Percentiles rank a stretch among this genome's conserved stretches.
Evolutionary conservation across 371 early-diverging fungal genomes (phyloP).

Genomic region (Lichtheimia corymbifera): DNA sequence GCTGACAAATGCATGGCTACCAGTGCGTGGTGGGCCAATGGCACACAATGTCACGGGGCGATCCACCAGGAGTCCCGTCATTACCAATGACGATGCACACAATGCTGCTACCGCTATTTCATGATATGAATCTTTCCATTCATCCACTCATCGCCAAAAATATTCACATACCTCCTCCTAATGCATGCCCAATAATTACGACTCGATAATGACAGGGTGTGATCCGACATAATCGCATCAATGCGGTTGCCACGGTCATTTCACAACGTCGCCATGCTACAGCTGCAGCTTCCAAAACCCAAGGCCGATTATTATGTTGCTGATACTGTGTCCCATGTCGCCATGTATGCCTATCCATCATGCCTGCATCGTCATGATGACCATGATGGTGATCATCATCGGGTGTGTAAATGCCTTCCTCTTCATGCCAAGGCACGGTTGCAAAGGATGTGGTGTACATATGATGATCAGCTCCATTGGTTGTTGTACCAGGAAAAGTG

Average conservation of each 20-base stretch:
- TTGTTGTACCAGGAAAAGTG: conserved; percentile 34
- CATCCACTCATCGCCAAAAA: background rate
- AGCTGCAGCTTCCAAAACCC: conserved; percentile 39
- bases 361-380: too few relatives aligned
- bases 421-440: conserved; percentile 36
- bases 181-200: conserved; percentile 34
- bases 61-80: conserved; percentile 29
- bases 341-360: too few relatives aligned
- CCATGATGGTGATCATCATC: too few relatives aligned
- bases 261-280: conserved; percentile 42
- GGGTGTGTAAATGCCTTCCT: too few relatives aligned
- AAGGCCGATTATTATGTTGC: conserved; percentile 12
- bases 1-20: conserved; percentile 25
- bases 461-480: conserved; percentile 14
- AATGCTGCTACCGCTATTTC: conserved; percentile 36
- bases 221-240: conserved; percentile 36
- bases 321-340: too few relatives aligned
- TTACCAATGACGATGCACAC: conserved; percentile 41
- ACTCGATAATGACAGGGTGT: conserved; percentile 37
- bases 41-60: conserved; percentile 29
- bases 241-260: conserved; percentile 36
- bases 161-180: conserved; percentile 34
- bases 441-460: conserved; percentile 30
- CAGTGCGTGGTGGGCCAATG: conserved; percentile 37
- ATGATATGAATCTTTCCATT: background rate